phyloP scores from a whole-genome alignment of 345 rosid species.

The Syzygium aromaticum region DNA sequence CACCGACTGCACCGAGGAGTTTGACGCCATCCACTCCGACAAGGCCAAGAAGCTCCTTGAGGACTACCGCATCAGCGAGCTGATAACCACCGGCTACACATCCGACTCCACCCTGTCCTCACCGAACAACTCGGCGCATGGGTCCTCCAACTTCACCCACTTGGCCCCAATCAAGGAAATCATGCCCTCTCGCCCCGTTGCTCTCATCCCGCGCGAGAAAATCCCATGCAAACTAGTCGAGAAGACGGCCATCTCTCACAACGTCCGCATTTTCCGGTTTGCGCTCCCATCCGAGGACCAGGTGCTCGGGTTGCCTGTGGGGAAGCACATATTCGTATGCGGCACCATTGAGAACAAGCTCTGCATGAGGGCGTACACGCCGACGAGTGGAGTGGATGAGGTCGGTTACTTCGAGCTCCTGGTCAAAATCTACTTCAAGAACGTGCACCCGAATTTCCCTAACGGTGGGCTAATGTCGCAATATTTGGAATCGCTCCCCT shows the following conservation, averaged over 20 bases:
- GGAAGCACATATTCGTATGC: slow-evolving; percentile 80
- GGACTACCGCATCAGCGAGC: slow-evolving; percentile 70
- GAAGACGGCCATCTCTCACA: slow-evolving; percentile 65
- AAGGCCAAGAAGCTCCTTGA: slow-evolving; percentile 79
- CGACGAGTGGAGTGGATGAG: slow-evolving; percentile 52
- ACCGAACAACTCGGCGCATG: slow-evolving; percentile 66
- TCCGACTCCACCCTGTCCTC: slow-evolving; percentile 56
- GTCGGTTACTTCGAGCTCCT: slow-evolving; percentile 77
- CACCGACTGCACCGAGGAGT: slow-evolving; percentile 90
- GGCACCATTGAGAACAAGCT: slow-evolving; percentile 57
- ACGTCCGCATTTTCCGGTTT: slow-evolving; percentile 56
- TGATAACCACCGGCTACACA: slow-evolving; percentile 41
- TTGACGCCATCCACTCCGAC: slow-evolving; percentile 88
- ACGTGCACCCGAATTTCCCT: slow-evolving; percentile 67
- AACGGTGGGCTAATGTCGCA: slow-evolving; percentile 90
- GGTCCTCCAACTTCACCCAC: slow-evolving; percentile 22
- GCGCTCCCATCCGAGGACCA: slow-evolving; percentile 69
- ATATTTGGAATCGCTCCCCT: slow-evolving; percentile 48
- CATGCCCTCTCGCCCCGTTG: slow-evolving; percentile 27
- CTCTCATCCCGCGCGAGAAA: slow-evolving; percentile 79
- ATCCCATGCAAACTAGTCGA: slow-evolving; percentile 63
- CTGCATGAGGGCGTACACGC: slow-evolving; percentile 87
- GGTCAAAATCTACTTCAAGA: slow-evolving; percentile 72
- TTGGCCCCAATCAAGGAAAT: slow-evolving; percentile 63
- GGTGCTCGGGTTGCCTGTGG: slow-evolving; percentile 63